Base-by-base conservation (phyloP, 2,329 filamentous ascomycete species). In the Epichloe typhina region DNA sequence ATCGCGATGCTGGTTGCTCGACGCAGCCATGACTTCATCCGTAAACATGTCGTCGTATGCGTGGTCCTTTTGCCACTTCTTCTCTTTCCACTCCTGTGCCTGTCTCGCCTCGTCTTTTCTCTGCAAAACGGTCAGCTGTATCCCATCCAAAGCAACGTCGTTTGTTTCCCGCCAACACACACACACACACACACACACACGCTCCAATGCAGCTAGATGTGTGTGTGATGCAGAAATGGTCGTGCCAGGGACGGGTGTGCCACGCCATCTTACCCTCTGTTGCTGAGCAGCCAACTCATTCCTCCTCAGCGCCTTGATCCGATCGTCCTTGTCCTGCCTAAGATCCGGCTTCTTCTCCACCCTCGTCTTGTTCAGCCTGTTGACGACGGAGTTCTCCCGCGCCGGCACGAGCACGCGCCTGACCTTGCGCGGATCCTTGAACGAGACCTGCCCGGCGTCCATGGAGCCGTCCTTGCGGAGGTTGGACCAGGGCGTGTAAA, bases 401-500 rank as follows among this genome's bases (percentile, higher is more conserved):
- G 83, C 77, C 11, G 81, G 67, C 15, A 98, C 86, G 52, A 94
- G 80, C 52, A 95, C 73, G 58, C 84, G 83, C 70, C 86, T 90
- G 56, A 96, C 89, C 69, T 83, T 84, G 61, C 88, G 88, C 40
- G 77, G 78, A 67, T 96, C 88, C 64, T 95, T 90, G 73, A 97
- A 98, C 56, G 86, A 84, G 49, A 98, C 93, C 65, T 98, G 93
- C 21, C 93, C 93, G 3, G 84, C 84, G 17, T 88, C 90, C 93
- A 98, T 98, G 66, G 84, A 88, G 33, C 90, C 91, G 63, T 94
- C 88, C 65, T 98, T 98, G 65, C 88, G 86, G 36, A 98, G 77
- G 66, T 98, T 98, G 43, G 87, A 86, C 89, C 93, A 97, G 6
- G 93, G 93, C 4, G 93, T 98, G 72, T 98, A 98, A 62, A 98